Evolutionary conservation across 2,329 filamentous ascomycete species (phyloP).

Genomic region (Fusarium coicis): DNA sequence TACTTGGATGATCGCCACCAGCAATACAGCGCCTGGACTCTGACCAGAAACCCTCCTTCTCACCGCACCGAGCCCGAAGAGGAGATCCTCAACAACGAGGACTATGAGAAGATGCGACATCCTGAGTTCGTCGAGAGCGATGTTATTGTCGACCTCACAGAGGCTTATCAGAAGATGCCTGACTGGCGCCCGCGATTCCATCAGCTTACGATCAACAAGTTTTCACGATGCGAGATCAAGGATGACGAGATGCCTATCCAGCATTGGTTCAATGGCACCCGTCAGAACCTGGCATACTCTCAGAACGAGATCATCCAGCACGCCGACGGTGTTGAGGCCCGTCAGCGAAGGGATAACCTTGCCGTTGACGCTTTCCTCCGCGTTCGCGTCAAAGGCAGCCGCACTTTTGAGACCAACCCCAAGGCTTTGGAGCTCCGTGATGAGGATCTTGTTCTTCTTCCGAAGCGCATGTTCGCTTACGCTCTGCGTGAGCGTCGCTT

Average conservation of each 20-base stretch:
- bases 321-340: conserved; percentile 49
- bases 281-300: conserved; percentile 47
- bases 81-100: conserved; percentile 47
- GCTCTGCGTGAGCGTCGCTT: conserved; percentile 54
- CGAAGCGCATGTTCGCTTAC: conserved; percentile 56
- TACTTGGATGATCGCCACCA: conserved; percentile 52
- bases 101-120: conserved; percentile 50
- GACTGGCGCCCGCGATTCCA: conserved; percentile 51
- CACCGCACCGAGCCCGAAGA: conserved; percentile 43
- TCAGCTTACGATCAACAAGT: conserved; percentile 47
- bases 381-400: conserved; percentile 49
- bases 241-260: conserved; percentile 53
- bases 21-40: conserved; percentile 55
- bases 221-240: conserved; percentile 44
- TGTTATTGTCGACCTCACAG: conserved; percentile 56
- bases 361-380: conserved; percentile 49
- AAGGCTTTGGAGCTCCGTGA: conserved; percentile 43
- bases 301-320: conserved; percentile 52
- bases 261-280: conserved; percentile 50
- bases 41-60: conserved; percentile 51
- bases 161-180: conserved; percentile 53
- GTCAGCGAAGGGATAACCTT: conserved; percentile 53
- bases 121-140: conserved; percentile 55
- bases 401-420: conserved; percentile 49
- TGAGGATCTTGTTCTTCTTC: conserved; percentile 50